phyloP scores from a whole-genome alignment of 1,284 basidiomycete species.

The Gymnopus androsaceus region DNA sequence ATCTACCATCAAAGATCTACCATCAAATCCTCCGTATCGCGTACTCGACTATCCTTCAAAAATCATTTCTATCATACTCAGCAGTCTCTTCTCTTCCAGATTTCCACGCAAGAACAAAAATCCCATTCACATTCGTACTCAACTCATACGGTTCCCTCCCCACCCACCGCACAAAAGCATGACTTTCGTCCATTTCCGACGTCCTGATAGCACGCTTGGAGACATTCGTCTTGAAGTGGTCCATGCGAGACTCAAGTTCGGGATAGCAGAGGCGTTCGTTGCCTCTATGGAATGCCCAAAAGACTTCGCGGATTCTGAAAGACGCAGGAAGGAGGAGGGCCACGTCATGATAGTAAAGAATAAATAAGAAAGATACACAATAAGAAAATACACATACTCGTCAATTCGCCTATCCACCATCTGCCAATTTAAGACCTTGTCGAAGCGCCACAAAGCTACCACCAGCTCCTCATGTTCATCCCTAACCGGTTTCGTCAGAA shows the following conservation, averaged over 20 bases:
- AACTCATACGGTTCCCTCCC: conserved; percentile 17
- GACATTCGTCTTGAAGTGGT: conserved; percentile 14
- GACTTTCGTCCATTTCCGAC: conserved; percentile 19
- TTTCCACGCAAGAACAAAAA: too few relatives aligned
- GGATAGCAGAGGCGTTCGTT: conserved; percentile 11
- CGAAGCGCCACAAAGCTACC: conserved; percentile 15
- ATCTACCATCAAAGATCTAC: too few relatives aligned
- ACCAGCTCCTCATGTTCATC: neutral
- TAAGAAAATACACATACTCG: conserved; percentile 15
- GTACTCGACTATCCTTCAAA: too few relatives aligned
- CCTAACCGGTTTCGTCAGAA: neutral
- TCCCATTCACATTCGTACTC: neutral
- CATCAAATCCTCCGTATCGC: too few relatives aligned
- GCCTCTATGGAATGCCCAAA: conserved; percentile 19
- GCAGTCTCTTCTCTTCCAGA: too few relatives aligned
- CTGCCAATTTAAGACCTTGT: conserved; percentile 20
- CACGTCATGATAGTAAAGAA: too few relatives aligned
- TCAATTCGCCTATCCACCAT: conserved; percentile 23
- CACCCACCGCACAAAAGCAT: conserved; percentile 21
- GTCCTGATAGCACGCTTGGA: conserved; percentile 20
- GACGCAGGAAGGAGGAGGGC: neutral
- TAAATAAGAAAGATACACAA: neutral
- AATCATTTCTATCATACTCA: too few relatives aligned
- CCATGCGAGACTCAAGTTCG: neutral
- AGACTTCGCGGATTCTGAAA: conserved; percentile 16